Evolutionary conservation across 2,329 filamentous ascomycete genomes (phyloP).

Genomic region (Neonectria punicea): DNA sequence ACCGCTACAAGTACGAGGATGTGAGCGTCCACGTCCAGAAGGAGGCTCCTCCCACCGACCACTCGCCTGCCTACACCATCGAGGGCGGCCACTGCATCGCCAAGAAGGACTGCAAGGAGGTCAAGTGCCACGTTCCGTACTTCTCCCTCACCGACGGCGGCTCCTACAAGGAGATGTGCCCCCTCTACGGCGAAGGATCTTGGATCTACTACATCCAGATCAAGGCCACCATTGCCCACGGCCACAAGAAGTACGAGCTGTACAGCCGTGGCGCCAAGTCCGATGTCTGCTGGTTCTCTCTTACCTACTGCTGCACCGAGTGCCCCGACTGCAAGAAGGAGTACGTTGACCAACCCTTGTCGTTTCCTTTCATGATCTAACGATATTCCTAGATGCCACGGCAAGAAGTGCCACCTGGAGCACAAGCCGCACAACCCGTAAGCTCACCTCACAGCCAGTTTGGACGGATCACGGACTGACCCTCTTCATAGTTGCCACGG

Average conservation of each 20-base stretch:
- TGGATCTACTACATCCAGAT: slow-evolving; percentile 44
- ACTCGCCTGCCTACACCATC: slow-evolving; percentile 38
- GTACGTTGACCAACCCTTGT: slow-evolving; percentile 3
- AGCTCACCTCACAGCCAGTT: neutral
- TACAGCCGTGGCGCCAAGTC: slow-evolving; percentile 37
- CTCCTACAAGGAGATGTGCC: slow-evolving; percentile 40
- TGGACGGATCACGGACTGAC: neutral
- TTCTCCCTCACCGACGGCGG: slow-evolving; percentile 39
- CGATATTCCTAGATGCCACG: neutral
- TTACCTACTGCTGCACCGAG: slow-evolving; percentile 43
- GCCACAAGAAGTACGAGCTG: slow-evolving; percentile 37
- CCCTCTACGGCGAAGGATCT: slow-evolving; percentile 38
- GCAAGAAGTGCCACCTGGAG: neutral
- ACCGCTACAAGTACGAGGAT: slow-evolving; percentile 44
- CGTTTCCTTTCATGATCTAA: neutral
- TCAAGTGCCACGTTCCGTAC: slow-evolving; percentile 41
- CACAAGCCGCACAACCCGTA: neutral
- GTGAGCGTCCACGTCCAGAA: slow-evolving; percentile 37
- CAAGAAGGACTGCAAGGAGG: slow-evolving; percentile 34
- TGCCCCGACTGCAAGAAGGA: slow-evolving; percentile 36
- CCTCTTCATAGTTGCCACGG: slow-evolving; percentile 6
- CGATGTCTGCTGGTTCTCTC: slow-evolving; percentile 40
- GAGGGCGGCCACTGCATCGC: slow-evolving; percentile 37
- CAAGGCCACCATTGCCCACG: slow-evolving; percentile 37
- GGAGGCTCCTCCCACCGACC: slow-evolving; percentile 31